Evolutionary conservation across 768 basidiomycete species (phyloP).

Genomic region (Hypholoma sublateritium): DNA sequence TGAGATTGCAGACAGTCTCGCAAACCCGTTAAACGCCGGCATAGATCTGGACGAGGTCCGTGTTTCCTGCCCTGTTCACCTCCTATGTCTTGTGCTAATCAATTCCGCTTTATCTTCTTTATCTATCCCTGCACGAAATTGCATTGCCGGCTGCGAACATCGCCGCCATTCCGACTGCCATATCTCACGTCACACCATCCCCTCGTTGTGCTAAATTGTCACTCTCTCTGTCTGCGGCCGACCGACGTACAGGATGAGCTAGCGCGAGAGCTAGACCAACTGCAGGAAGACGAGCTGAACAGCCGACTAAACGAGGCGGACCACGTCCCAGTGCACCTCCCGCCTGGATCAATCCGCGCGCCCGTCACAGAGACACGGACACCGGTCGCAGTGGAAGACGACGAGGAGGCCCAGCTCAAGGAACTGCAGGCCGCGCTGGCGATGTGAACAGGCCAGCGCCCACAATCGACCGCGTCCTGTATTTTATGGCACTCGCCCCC

Average conservation of each 20-base stretch:
- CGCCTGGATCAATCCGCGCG: slow-evolving; percentile 50
- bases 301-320: slow-evolving; percentile 84
- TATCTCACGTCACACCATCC: background rate
- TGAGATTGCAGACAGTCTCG: slow-evolving; percentile 89
- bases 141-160: no score
- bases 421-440: slow-evolving; percentile 87
- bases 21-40: slow-evolving; percentile 61
- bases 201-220: background rate
- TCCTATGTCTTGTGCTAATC: slow-evolving; percentile 6
- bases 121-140: no score
- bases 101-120: background rate
- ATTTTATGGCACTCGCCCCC: background rate
- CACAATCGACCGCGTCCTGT: background rate
- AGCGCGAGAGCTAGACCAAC: slow-evolving; percentile 73
- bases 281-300: slow-evolving; percentile 89
- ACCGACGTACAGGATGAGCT: slow-evolving; percentile 63
- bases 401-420: slow-evolving; percentile 88
- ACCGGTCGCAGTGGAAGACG: slow-evolving; percentile 64
- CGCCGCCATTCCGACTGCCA: background rate
- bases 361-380: slow-evolving; percentile 30
- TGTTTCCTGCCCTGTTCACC: slow-evolving; percentile 4
- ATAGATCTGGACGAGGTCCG: slow-evolving; percentile 72
- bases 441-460: slow-evolving; percentile 50
- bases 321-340: slow-evolving; percentile 84
- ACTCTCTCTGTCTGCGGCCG: slow-evolving; percentile 5